Base-by-base conservation (phyloP, 805 yeast species). In the Lachancea lanzarotensis region DNA sequence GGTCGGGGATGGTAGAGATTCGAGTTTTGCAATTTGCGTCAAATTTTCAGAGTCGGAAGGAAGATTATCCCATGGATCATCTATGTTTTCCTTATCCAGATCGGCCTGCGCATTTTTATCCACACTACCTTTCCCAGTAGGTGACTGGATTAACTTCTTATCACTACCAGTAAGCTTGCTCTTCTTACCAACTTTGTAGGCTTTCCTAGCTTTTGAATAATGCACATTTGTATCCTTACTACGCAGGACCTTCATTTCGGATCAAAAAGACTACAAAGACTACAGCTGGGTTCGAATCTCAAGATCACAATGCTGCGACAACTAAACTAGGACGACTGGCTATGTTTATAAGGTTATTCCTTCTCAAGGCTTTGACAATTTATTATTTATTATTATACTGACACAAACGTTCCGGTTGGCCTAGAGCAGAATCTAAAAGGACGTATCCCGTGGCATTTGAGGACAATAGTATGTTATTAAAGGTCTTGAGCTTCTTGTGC, bases 151-250 rank as follows among this genome's bases (percentile, higher is more conserved):
- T n/a, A n/a, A n/a, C n/a, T n/a, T n/a, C n/a, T n/a, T n/a, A n/a
- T n/a, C n/a, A n/a, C n/a, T n/a, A n/a, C n/a, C n/a, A n/a, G n/a
- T n/a, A n/a, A n/a, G n/a, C n/a, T n/a, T n/a, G n/a, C n/a, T n/a
- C n/a, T n/a, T n/a, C n/a, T n/a, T n/a, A n/a, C n/a, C 43, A 13
- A 30, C 35, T 9, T 25, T 38, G 42, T 39, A 27, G 17, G 16
- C 27, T 43, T 42, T 35, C 29, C 34, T 43, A 20, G 11, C 19
- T 20, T 1, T 34, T 13, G 34, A 33, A 9, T 11, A 37, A 15
- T 7, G 25, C 20, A 39, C 38, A n/a, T 30, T 41, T 17, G 45
- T 40, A 29, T 50, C 46, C 26, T 42, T 40, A 20, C 42, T 38
- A 17, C 45, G 33, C 11, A 42, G 38, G 18, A 20, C 45, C 3